Evolutionary conservation across 1,139 yeast species (phyloP), one percentile per base, ranked within the genome.

Genomic region (Yamadazyma dendronema): DNA sequence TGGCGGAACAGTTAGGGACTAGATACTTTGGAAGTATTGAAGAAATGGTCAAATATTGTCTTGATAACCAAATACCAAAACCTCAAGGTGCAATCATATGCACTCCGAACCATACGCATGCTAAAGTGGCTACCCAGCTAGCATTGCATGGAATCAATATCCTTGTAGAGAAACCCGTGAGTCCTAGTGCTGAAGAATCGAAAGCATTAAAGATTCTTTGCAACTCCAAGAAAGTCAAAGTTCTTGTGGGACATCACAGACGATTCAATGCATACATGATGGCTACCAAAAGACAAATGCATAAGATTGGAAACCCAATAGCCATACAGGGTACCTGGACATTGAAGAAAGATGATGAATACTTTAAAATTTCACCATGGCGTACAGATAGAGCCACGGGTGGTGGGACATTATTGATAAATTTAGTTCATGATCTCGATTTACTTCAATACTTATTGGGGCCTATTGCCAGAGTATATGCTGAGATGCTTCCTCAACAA

Each of bases 281-380:
- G 10, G 59, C 63, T 14, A 56, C 72, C 14, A 66, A 65, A 38
- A 54, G 53, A 11, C 53, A 62, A 35, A 47, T 68, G 38, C 39
- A 41, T 22, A 53, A 50, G 28, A 46, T 66, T 35, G 74, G 73
- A 2, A 47, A 47, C 16, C 52, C 62, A 14, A 53, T 67, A 17
- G 72, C 70, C 1, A 50, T 67, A 15, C 74, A 67, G 43, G 74
- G 74, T 2, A 56, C 65, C 12, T 67, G 74, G 74, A 54, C 69
- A 13, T 54, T 67, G 37, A 54, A 59, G 34, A 67, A 67, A 40
- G 65, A 67, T 14, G 62, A 57, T 25, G 49, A 54, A 28, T 68
- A 68, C 46, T 67, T 65, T 40, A 52, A 53, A 35, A 62, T 57
- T 19, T 62, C 66, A 34, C 66, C 72, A 2, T 68, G 74, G 74